Evolutionary conservation across 1,284 basidiomycete species (phyloP).

Genomic region (Austroboletus niveus): DNA sequence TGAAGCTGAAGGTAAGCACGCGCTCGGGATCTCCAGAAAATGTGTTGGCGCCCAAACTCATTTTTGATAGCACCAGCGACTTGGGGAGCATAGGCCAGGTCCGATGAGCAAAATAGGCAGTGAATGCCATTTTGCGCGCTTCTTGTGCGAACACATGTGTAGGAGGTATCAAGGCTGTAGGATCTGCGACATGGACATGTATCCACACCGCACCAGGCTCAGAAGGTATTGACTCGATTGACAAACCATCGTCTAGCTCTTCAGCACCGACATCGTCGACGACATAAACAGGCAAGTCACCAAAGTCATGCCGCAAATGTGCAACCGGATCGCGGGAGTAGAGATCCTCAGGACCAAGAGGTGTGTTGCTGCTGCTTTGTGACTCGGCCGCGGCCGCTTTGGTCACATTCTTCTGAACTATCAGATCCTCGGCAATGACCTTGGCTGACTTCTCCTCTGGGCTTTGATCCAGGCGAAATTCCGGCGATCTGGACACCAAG

Average conservation of each 20-base stretch:
- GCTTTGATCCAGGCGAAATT: conserved; percentile 35
- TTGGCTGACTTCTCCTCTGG: conserved; percentile 33
- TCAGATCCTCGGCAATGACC: conserved; percentile 31
- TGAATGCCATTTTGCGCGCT: conserved; percentile 52
- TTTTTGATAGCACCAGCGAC: conserved; percentile 44
- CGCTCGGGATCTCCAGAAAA: conserved; percentile 42
- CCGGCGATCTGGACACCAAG: conserved; percentile 38
- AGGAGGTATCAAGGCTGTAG: conserved; percentile 77
- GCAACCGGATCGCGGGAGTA: conserved; percentile 59
- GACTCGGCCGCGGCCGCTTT: conserved; percentile 3
- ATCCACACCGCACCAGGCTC: conserved; percentile 74
- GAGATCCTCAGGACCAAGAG: conserved; percentile 58
- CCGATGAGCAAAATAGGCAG: conserved; percentile 65
- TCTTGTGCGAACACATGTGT: conserved; percentile 56
- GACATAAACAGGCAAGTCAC: conserved; percentile 79
- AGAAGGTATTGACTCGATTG: conserved; percentile 62
- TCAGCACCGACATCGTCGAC: conserved; percentile 83
- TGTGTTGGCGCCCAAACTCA: conserved; percentile 54
- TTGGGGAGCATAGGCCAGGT: conserved; percentile 71
- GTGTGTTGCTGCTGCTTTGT: conserved; percentile 7
- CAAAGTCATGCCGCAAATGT: conserved; percentile 82
- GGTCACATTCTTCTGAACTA: conserved; percentile 33
- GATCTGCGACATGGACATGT: conserved; percentile 94
- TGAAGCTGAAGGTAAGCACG: conserved; percentile 82
- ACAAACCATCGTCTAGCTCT: conserved; percentile 95